A percentile compares a stretch with the other conserved stretches of the same genome.
phyloP scores from a whole-genome alignment of 2,329 filamentous ascomycete species.

The Cladosporium sp. region DNA sequence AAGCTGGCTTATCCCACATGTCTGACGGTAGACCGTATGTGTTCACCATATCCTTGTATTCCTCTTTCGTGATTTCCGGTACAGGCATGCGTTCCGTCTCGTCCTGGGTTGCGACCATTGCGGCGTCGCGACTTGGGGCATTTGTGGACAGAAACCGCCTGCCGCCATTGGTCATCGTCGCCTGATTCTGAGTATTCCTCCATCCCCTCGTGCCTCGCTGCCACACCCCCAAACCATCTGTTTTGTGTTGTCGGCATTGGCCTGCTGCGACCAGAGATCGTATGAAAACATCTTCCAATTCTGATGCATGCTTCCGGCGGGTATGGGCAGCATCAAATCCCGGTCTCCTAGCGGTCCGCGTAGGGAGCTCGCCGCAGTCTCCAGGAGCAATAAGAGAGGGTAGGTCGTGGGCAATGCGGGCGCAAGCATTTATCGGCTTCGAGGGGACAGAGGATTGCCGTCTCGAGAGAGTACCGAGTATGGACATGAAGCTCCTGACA shows the following conservation, averaged over 20 bases:
- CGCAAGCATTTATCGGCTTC: slow-evolving; percentile 26
- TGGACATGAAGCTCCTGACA: slow-evolving; percentile 62
- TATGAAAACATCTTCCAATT: slow-evolving; percentile 49
- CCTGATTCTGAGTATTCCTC: background rate
- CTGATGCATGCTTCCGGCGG: slow-evolving; percentile 18
- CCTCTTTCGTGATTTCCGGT: slow-evolving; percentile 34
- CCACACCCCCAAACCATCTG: slow-evolving; percentile 26
- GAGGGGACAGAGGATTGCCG: slow-evolving; percentile 46
- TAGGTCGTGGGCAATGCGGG: slow-evolving; percentile 6
- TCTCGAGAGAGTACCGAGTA: slow-evolving; percentile 53
- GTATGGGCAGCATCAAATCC: background rate
- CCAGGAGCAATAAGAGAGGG: background rate
- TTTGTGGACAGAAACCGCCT: slow-evolving; percentile 2
- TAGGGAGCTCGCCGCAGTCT: background rate
- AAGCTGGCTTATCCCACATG: slow-evolving; percentile 14
- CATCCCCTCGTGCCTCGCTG: slow-evolving; percentile 9
- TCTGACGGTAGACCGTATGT: slow-evolving; percentile 36
- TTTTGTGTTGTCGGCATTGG: slow-evolving; percentile 46
- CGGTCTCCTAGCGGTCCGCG: background rate
- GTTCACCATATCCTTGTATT: slow-evolving; percentile 47
- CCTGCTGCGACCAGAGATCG: slow-evolving; percentile 48
- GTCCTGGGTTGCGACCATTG: background rate
- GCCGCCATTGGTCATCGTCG: background rate
- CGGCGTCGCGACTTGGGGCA: background rate
- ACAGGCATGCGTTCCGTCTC: background rate